Evolutionary conservation across 2,329 filamentous ascomycete genomes (phyloP).

Genomic region (Hymenoscyphus occultus): DNA sequence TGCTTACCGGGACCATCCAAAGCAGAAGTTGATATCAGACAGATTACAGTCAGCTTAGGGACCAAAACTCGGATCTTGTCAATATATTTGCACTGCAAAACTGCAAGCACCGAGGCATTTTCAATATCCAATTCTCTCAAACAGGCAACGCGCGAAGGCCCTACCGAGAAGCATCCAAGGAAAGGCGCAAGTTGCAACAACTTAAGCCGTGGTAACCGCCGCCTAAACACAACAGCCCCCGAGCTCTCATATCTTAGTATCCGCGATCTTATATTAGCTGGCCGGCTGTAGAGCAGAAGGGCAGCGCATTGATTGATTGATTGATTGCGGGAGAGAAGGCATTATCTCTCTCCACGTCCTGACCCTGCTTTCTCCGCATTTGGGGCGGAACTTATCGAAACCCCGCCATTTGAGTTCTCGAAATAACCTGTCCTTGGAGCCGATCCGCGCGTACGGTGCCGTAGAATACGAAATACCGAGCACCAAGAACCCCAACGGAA

Average conservation of each 20-base stretch:
- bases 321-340: conserved; percentile 23
- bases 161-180: not conserved
- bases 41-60: conserved; percentile 10
- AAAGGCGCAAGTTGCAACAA: conserved; percentile 4
- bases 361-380: conserved; percentile 20
- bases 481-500: not conserved
- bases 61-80: not conserved
- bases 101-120: conserved; percentile 1
- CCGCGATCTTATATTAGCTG: not conserved
- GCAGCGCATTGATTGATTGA: conserved; percentile 7
- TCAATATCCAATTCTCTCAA: conserved; percentile 15
- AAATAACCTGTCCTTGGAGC: conserved; percentile 16
- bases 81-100: conserved; percentile 12
- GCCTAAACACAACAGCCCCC: conserved; percentile 18
- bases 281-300: not conserved
- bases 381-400: conserved; percentile 18
- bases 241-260: conserved; percentile 11
- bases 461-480: not conserved
- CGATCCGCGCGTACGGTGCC: not conserved
- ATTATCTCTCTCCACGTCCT: conserved; percentile 17
- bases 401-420: conserved; percentile 18
- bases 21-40: conserved; percentile 3
- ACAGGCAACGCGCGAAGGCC: conserved; percentile 9
- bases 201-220: conserved; percentile 17
- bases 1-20: not conserved